Evolutionary conservation across 2,329 filamentous ascomycete genomes (phyloP).

Genomic region (Aspergillus awamori): DNA sequence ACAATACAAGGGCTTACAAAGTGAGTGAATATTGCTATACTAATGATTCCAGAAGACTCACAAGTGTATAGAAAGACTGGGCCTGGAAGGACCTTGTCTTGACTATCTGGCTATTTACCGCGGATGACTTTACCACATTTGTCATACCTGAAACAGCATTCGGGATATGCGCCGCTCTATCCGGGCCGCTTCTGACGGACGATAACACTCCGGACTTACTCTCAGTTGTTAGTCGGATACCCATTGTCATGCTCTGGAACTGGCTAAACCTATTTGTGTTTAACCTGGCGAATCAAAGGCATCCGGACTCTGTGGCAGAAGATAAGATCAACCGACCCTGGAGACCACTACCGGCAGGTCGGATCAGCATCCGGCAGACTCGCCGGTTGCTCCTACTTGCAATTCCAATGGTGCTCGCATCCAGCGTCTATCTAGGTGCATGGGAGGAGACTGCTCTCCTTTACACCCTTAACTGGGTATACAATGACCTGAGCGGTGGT

Average conservation of each 20-base stretch:
- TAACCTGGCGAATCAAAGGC: constrained; percentile 39
- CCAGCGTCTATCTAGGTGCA: constrained; percentile 26
- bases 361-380: constrained; percentile 26
- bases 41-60: fast-evolving
- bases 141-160: not conserved
- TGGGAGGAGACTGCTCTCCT: constrained; percentile 33
- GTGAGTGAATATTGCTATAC: no score
- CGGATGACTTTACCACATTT: not conserved
- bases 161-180: not conserved
- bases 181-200: not conserved
- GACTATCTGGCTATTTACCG: not conserved
- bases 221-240: not conserved
- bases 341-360: constrained; percentile 34
- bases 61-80: not conserved
- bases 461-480: constrained; percentile 41
- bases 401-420: constrained; percentile 25
- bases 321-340: constrained; percentile 48
- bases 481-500: constrained; percentile 45
- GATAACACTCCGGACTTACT: not conserved
- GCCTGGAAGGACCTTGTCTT: not conserved
- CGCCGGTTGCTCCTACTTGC: constrained; percentile 27
- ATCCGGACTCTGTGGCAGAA: constrained; percentile 37
- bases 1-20: no score
- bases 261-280: not conserved
- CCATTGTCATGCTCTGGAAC: constrained; percentile 27